Base-by-base conservation (phyloP, 139 green algal genomes). In the Chlamydomonas incerta region DNA sequence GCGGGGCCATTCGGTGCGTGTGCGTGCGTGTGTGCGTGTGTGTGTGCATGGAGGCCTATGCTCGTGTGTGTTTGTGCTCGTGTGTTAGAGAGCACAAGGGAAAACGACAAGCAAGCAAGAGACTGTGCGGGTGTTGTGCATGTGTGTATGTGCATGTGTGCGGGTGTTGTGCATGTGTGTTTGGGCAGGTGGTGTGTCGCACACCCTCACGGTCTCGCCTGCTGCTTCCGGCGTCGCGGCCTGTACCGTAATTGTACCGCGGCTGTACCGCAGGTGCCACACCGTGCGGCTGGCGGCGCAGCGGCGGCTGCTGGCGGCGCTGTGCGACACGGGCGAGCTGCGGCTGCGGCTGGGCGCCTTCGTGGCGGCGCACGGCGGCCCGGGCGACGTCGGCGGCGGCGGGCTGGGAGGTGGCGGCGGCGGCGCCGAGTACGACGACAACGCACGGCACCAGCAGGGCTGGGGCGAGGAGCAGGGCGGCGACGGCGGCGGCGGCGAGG, bases 281-380 rank as follows among this genome's bases (percentile, higher is more conserved):
- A 5, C 41, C n/a, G 35, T 34, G 2, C 77, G 77, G 18, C 65
- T 83, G 46, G 29, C 46, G 3, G 34, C 35, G 29, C 77, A 83
- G 63, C 26, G 77, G n/a, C 15, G 41, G 14, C 63, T 83, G 37
- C 15, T 74, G n/a, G 41, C 46, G 5, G 63, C 57, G 46, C 77
- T 83, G 21, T 74, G 63, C 21, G 77, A 83, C 29, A 74, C 63
- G 29, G 77, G 77, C 23, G 77, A 83, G 77, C 77, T 83, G 37
- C 77, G 77, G n/a, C 77, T 74, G 63, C 77, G 77, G 18, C 77
- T 83, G 33, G 77, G 77, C 6, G 41, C 28, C 41, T 83, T 83
- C 77, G 77, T 65, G 77, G 62, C 63, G n/a, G 63, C 63, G 46
- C 62, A 68, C 62, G 47, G 50, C 62, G 76, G 62, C 62, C 35